A percentile compares a stretch with the other conserved stretches of the same genome.
phyloP scores from a whole-genome alignment of 2,329 filamentous ascomycete genomes.

The Fusarium compactum region DNA sequence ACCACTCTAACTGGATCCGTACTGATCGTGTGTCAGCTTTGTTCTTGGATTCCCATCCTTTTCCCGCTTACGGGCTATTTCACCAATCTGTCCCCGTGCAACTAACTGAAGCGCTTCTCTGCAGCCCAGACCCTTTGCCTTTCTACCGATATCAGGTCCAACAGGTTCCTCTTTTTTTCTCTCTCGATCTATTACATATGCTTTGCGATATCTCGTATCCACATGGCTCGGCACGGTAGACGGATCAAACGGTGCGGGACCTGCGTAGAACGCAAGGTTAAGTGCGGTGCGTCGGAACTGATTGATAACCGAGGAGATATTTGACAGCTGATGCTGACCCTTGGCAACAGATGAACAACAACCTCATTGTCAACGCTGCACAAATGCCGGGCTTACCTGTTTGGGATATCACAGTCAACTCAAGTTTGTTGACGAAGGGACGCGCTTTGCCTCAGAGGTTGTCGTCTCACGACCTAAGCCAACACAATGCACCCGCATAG shows the following conservation, averaged over 20 bases:
- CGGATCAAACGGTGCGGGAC: constrained; percentile 32
- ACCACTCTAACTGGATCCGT: constrained; percentile 18
- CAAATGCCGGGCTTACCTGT: constrained; percentile 25
- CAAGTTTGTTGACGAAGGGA: constrained; percentile 31
- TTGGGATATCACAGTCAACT: constrained; percentile 30
- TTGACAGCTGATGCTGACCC: background rate
- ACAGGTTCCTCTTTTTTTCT: background rate
- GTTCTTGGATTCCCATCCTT: background rate
- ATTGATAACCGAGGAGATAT: background rate
- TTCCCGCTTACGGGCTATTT: constrained; percentile 32
- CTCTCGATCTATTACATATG: background rate
- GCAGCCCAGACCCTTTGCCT: constrained; percentile 7
- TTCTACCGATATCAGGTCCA: background rate
- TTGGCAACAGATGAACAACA: constrained; percentile 23
- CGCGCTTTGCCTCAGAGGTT: background rate
- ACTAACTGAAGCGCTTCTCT: background rate
- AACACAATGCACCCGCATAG: background rate
- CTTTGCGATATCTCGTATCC: background rate
- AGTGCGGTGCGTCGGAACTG: constrained; percentile 18
- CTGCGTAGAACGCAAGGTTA: constrained; percentile 35
- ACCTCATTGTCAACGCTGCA: constrained; percentile 27
- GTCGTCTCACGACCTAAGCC: background rate
- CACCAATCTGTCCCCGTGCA: constrained; percentile 18
- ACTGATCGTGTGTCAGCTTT: background rate
- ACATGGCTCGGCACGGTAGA: constrained; percentile 32